phyloP scores from a whole-genome alignment of 1,284 basidiomycete species.

The Marasmius oreades region DNA sequence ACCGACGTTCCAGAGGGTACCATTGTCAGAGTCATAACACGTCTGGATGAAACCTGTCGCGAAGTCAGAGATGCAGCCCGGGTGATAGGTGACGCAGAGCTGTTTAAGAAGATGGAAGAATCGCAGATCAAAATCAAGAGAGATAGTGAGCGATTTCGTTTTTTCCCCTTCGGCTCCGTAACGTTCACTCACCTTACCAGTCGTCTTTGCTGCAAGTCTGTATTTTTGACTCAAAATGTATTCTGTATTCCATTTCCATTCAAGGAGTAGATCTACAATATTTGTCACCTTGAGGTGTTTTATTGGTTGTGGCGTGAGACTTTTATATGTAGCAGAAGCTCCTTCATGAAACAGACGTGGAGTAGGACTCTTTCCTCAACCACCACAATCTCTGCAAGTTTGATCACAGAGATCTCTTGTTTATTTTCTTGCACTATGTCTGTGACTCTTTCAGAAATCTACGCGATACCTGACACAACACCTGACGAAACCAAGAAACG shows the following conservation, averaged over 20 bases:
- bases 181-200: conserved; percentile 32
- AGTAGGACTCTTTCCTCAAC: neutral
- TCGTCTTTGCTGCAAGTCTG: conserved; percentile 83
- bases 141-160: conserved; percentile 67
- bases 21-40: conserved; percentile 94
- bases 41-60: conserved; percentile 94
- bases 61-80: conserved; percentile 97
- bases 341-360: neutral
- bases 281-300: too few species aligned
- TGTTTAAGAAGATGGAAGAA: conserved; percentile 98
- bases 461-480: neutral
- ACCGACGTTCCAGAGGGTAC: conserved; percentile 98
- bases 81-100: conserved; percentile 92
- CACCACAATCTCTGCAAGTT: neutral
- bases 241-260: neutral
- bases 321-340: neutral
- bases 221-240: conserved; percentile 58
- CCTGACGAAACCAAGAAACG: conserved; percentile 1
- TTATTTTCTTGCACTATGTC: neutral
- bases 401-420: neutral
- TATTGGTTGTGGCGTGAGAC: neutral
- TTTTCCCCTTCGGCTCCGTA: neutral
- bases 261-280: too few species aligned
- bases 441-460: neutral
- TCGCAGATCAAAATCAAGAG: conserved; percentile 91